Conservation (phyloP, 2,329 filamentous ascomycete genomes). For the Colletotrichum sublineola region DNA sequence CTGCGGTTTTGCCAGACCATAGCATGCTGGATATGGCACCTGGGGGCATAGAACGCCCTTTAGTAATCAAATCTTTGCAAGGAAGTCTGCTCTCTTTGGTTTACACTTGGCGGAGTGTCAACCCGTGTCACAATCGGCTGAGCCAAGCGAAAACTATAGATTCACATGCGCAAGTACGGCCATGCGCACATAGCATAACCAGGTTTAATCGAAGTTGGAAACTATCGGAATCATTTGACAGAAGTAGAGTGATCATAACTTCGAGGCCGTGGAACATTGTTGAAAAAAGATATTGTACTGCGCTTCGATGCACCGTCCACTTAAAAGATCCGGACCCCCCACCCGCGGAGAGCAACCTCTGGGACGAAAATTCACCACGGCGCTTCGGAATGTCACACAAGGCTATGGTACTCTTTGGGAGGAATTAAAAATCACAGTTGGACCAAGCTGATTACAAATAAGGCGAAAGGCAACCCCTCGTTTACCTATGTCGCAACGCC, state of each 20-base stretch:
- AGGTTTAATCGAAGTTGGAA: neutral
- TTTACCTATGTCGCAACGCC: neutral
- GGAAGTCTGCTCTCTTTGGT: neutral
- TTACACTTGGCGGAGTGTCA: neutral
- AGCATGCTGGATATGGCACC: constrained; percentile 32
- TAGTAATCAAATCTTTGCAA: constrained; percentile 19
- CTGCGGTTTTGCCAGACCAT: neutral
- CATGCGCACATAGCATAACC: neutral
- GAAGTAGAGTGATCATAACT: neutral
- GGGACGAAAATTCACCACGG: neutral
- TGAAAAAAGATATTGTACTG: neutral
- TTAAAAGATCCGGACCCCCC: neutral
- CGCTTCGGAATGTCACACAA: neutral
- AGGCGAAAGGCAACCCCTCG: neutral
- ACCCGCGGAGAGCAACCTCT: neutral
- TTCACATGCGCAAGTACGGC: neutral
- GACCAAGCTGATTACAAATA: constrained; percentile 8
- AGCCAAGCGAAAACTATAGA: neutral
- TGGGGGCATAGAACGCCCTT: neutral
- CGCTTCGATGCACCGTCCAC: neutral
- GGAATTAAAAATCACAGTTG: neutral
- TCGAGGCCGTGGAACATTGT: neutral
- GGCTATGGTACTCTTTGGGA: neutral
- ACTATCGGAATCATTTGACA: neutral
- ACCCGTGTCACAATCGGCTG: neutral